Percentiles rank a stretch among this genome's conserved stretches.
phyloP scores from a whole-genome alignment of 1,139 yeast genomes.

The Geotrichum phurueaensis region DNA sequence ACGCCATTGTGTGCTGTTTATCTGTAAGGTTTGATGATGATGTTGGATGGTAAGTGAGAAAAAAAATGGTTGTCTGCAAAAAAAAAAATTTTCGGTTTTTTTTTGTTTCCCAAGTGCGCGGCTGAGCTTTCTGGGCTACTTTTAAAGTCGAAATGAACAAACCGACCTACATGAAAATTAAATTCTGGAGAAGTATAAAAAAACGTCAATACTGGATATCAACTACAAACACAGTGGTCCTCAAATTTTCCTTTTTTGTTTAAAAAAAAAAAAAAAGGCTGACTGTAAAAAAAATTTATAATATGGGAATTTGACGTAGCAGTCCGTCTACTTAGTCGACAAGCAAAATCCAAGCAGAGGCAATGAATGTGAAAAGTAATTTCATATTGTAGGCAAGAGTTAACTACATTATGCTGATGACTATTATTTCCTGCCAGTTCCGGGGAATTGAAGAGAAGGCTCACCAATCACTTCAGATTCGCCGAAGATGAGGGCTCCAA shows the following conservation, averaged over 20 bases:
- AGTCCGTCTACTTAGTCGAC: not conserved
- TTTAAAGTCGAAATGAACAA: no score
- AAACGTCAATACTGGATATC: not conserved
- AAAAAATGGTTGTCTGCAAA: not conserved
- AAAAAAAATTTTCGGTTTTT: not conserved
- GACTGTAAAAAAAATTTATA: not conserved
- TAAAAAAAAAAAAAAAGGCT: not conserved
- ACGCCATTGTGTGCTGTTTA: not conserved
- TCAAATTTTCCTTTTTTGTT: not conserved
- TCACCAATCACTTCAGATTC: slow-evolving; percentile 42
- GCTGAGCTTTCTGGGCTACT: not conserved
- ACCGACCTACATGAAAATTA: not conserved
- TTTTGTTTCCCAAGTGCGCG: slow-evolving; percentile 7
- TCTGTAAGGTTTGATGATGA: not conserved
- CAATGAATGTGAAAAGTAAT: not conserved
- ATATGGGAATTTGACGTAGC: not conserved
- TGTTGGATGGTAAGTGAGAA: not conserved
- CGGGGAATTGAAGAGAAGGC: slow-evolving; percentile 18
- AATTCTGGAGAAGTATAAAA: not conserved
- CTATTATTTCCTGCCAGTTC: not conserved
- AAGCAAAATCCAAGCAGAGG: not conserved
- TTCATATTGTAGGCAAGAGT: not conserved
- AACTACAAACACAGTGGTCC: not conserved
- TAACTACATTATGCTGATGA: not conserved
- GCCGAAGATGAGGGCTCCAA: slow-evolving; percentile 76